These are phyloP conservation scores for Ceratobasidium sp. DNA, from an alignment of 1,284 basidiomycete genomes.

Conservation along the genomic window DNA sequence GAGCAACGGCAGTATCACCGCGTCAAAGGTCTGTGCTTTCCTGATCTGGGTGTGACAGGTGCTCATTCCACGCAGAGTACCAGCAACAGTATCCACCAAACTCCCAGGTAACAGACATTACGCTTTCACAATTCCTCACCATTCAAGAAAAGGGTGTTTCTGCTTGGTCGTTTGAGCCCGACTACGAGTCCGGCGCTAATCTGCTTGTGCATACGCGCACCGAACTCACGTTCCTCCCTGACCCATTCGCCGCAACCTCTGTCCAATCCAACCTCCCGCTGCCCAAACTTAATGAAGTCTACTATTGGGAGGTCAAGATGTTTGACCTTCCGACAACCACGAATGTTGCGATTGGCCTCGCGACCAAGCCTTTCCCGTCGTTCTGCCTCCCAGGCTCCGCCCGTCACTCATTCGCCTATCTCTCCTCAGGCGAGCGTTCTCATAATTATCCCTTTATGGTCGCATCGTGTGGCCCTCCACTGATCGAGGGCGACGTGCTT, in stretches of 20 bases:
- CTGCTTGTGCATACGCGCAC: conserved; percentile 92
- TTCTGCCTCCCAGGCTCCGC: conserved; percentile 92
- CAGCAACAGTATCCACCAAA: conserved; percentile 92
- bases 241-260: conserved; percentile 90
- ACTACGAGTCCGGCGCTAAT: conserved; percentile 91
- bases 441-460: conserved; percentile 97
- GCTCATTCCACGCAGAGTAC: conserved; percentile 56
- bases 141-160: conserved; percentile 98
- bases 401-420: conserved; percentile 95
- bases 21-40: conserved; percentile 78
- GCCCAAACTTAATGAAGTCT: conserved; percentile 95
- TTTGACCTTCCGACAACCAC: conserved; percentile 90
- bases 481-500: conserved; percentile 94
- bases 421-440: conserved; percentile 96
- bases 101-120: conserved; percentile 94
- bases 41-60: neutral
- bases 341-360: conserved; percentile 86
- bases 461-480: conserved; percentile 81
- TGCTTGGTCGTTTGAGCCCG: conserved; percentile 97
- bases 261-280: conserved; percentile 95
- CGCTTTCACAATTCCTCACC: conserved; percentile 94
- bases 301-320: conserved; percentile 98
- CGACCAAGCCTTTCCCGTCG: conserved; percentile 93
- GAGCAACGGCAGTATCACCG: conserved; percentile 79
- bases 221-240: conserved; percentile 94